Evolutionary conservation across 495 filamentous ascomycete species (phyloP).

Genomic region (Xylaria bambusicola): DNA sequence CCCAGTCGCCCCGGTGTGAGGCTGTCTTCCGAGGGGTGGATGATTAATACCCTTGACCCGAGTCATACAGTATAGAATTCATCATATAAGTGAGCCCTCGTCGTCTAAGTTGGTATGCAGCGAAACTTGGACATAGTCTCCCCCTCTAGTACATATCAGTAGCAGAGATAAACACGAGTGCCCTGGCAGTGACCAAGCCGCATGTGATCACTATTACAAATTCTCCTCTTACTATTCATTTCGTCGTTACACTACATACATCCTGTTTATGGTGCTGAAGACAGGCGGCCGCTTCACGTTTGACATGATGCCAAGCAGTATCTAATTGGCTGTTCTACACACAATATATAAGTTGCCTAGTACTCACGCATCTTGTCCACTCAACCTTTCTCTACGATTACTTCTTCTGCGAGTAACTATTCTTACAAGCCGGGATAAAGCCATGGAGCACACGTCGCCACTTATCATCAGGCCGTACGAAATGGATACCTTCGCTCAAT

Average conservation of each 20-base stretch:
- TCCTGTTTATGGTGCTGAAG: background rate
- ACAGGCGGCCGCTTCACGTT: conserved; percentile 15
- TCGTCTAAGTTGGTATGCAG: background rate
- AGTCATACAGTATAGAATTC: background rate
- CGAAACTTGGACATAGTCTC: background rate
- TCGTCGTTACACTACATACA: conserved; percentile 12
- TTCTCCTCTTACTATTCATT: conserved; percentile 1
- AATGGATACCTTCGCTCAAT: conserved; percentile 39
- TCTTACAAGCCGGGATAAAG: conserved; percentile 23
- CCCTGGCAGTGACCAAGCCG: conserved; percentile 2
- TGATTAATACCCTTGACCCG: background rate
- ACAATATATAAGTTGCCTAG: conserved; percentile 25
- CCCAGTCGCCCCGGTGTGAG: background rate
- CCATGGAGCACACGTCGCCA: conserved; percentile 26
- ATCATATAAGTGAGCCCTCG: background rate
- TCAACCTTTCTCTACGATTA: conserved; percentile 23
- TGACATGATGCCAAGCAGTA: conserved; percentile 20
- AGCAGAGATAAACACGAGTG: background rate
- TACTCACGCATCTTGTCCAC: conserved; percentile 24
- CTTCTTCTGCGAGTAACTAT: conserved; percentile 25
- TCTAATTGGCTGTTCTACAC: conserved; percentile 18
- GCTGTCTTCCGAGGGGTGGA: background rate
- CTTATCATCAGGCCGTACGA: conserved; percentile 10
- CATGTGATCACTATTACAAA: conserved; percentile 13
- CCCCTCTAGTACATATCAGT: background rate